Conservation (phyloP, 441 rosid species). For the Viola pubescens region DNA sequence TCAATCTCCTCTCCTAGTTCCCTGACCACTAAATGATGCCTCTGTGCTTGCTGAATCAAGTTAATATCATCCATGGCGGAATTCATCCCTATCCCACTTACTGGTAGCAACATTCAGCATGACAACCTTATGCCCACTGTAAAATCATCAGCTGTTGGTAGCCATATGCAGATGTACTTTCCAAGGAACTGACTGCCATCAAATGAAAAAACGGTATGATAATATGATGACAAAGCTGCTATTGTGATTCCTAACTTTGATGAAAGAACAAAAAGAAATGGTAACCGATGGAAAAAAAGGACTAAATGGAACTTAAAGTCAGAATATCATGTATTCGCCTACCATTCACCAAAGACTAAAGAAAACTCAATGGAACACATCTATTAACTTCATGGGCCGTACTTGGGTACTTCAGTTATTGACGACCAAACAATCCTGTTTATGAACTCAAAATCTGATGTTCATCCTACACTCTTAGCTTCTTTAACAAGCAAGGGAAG, state of each 20-base stretch:
- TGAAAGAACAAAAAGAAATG: background rate
- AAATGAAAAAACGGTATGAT: background rate
- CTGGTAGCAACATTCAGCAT: slow-evolving; percentile 93
- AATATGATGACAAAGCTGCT: background rate
- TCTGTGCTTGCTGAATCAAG: slow-evolving; percentile 92
- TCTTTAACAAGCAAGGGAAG: too few species aligned
- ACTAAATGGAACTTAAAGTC: too few species aligned
- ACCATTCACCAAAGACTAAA: too few species aligned
- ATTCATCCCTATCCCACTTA: slow-evolving; percentile 79
- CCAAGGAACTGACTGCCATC: slow-evolving; percentile 10
- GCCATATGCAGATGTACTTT: slow-evolving; percentile 17
- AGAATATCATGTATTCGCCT: too few species aligned
- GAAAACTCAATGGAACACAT: too few species aligned
- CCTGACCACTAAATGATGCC: slow-evolving; percentile 90
- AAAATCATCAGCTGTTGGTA: slow-evolving; percentile 24
- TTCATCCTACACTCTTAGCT: too few species aligned
- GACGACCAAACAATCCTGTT: too few species aligned
- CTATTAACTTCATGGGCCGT: too few species aligned
- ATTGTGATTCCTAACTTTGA: too few species aligned
- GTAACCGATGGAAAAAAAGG: background rate
- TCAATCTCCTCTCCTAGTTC: slow-evolving; percentile 97
- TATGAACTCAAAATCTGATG: too few species aligned
- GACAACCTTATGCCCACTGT: slow-evolving; percentile 35
- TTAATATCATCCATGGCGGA: slow-evolving; percentile 94
- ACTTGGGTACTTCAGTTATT: too few species aligned